Evolutionary conservation across 2,329 filamentous ascomycete species (phyloP), one percentile per base, ranked within the genome.

Genomic region (Pseudofabraea citricarpa): DNA sequence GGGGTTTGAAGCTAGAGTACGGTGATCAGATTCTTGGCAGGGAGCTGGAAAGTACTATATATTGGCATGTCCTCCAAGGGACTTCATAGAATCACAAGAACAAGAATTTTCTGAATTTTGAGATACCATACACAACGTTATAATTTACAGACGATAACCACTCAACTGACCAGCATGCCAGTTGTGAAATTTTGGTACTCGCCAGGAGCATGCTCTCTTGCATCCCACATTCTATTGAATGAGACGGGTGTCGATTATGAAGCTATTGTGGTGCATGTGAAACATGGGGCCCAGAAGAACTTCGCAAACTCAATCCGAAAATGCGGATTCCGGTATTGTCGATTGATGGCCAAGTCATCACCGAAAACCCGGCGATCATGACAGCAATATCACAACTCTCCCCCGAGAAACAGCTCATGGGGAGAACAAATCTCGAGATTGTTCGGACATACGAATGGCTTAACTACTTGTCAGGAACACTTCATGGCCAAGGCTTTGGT

Each of bases 371-470:
- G 0, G 61, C 63, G 2, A 56, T 68, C 20, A 39, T 55, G 7
- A 64, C 60, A 4, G 52, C 50, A 6, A 59, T 66, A 29, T 54
- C 61, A 3, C 52, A 58, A 2, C 52, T 66, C 2, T 53, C 37
- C 3, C 59, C 61, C 1, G 50, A 59, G 2, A 44, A 45, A 6
- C 45, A 59, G 6, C 42, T 66, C 16, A 32, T 64, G 19, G 63
- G 64, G 8, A 48, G 41, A 20, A 60, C 54, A 1, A 46, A 45
- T 1, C 21, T 63, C 2, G 61, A 67, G 10, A 57, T 40, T 2
- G 47, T 60, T 12, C 56, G 59, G 6, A 50, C 56, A 2, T 60
- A 60, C 21, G 64, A 66, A 44, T 67, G 64, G 64, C 36, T 65
- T 36, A 58, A 56, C 37, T 68, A 56, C 49, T 23, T 67, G 2